These are phyloP conservation scores for Ampelocalamus luodianensis DNA, from an alignment of 176 grass and related monocot species.

Conservation along the genomic window DNA sequence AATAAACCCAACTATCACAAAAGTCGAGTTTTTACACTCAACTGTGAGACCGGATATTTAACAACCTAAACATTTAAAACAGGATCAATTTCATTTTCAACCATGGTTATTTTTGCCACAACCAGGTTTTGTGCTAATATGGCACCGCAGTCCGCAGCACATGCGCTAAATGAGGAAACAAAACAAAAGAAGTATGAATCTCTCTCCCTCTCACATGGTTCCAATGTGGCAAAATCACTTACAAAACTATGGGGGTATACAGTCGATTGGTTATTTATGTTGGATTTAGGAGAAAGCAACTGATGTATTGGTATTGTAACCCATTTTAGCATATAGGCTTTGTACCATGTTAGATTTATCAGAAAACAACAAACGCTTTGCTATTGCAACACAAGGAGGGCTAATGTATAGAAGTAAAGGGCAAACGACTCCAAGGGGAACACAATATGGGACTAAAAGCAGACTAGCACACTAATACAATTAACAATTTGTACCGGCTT, in stretches of 20 bases:
- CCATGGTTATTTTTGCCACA: not conserved
- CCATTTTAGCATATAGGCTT: not conserved
- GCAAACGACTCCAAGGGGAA: not conserved
- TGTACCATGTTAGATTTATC: not conserved
- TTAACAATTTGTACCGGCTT: not conserved
- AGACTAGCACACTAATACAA: not conserved
- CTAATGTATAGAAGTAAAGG: not conserved
- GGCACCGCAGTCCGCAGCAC: not conserved
- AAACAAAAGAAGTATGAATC: no score
- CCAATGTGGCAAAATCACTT: no score
- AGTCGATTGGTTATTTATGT: no score
- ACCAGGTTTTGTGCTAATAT: not conserved
- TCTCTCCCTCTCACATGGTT: no score
- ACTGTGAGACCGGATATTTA: not conserved
- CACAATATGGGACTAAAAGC: not conserved
- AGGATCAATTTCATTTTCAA: not conserved
- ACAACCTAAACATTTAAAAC: not conserved
- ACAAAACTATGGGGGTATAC: no score
- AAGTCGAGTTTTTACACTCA: not conserved
- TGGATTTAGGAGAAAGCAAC: not conserved
- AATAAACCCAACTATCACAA: not conserved
- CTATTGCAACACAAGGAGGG: not conserved
- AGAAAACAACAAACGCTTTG: not conserved
- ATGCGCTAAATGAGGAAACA: not conserved
- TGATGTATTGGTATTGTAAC: not conserved